Evolutionary conservation across 208 protist species (phyloP).

Genomic region (Trypanosoma rangeli): DNA sequence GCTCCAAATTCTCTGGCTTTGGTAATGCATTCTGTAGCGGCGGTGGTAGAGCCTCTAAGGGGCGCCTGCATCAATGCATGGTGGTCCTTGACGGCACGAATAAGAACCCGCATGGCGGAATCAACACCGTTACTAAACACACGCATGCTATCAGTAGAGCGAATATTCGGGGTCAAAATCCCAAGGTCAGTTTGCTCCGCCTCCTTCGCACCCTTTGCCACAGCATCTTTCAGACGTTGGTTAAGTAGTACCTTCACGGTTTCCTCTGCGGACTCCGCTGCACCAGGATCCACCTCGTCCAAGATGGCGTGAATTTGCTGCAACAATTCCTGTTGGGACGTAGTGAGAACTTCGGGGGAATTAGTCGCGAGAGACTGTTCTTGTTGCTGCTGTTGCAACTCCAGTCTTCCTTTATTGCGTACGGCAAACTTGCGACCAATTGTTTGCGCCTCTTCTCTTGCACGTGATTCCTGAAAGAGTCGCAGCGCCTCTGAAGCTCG

Average conservation of each 20-base stretch:
- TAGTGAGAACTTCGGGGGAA: slow-evolving; percentile 17
- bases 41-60: slow-evolving; percentile 3
- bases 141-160: slow-evolving; percentile 54
- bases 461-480: slow-evolving; percentile 74
- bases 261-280: slow-evolving; percentile 44
- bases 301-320: slow-evolving; percentile 68
- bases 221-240: slow-evolving; percentile 65
- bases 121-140: slow-evolving; percentile 65
- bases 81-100: slow-evolving; percentile 29
- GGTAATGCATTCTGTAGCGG: slow-evolving; percentile 7
- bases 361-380: not conserved
- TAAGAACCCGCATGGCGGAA: slow-evolving; percentile 44
- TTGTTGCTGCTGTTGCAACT: slow-evolving; percentile 23
- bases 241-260: slow-evolving; percentile 66
- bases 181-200: slow-evolving; percentile 56
- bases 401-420: slow-evolving; percentile 71
- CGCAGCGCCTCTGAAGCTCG: slow-evolving; percentile 67
- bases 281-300: slow-evolving; percentile 61
- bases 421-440: slow-evolving; percentile 75
- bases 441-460: slow-evolving; percentile 69
- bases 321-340: slow-evolving; percentile 55
- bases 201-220: slow-evolving; percentile 64
- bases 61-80: slow-evolving; percentile 21
- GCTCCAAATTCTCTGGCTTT: slow-evolving; percentile 33
- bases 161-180: slow-evolving; percentile 39